phyloP scores from a whole-genome alignment of 306 rosid species.

The Astragalus membranaceus region DNA sequence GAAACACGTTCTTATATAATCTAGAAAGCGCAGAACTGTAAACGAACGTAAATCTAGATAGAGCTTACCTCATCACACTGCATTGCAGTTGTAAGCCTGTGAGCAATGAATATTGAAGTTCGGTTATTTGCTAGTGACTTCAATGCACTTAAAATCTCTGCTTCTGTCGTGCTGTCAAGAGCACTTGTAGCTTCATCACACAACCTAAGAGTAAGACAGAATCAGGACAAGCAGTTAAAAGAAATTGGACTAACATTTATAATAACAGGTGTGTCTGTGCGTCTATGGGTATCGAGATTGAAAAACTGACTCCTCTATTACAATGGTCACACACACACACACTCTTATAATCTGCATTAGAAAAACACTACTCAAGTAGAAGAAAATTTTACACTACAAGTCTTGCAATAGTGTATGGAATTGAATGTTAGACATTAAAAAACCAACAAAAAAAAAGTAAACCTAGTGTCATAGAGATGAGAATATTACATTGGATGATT shows the following conservation, averaged over 20 bases:
- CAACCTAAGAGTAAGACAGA: slow-evolving; percentile 41
- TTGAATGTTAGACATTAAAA: neutral
- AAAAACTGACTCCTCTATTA: neutral
- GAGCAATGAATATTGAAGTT: slow-evolving; percentile 91
- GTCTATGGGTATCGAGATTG: neutral
- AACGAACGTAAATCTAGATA: neutral
- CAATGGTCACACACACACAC: neutral
- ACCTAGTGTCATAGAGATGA: neutral
- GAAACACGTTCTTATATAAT: neutral
- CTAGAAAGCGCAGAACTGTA: neutral
- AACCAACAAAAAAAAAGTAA: neutral
- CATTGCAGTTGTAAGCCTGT: slow-evolving; percentile 98
- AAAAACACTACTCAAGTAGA: neutral
- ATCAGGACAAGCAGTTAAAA: neutral
- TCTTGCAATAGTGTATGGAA: neutral
- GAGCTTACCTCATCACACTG: slow-evolving; percentile 84
- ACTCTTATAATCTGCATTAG: neutral
- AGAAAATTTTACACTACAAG: neutral
- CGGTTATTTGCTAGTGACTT: slow-evolving; percentile 70
- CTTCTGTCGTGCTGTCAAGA: slow-evolving; percentile 96
- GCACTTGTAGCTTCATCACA: slow-evolving; percentile 99
- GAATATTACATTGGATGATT: neutral
- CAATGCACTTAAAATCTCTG: slow-evolving; percentile 83
- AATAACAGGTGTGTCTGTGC: neutral
- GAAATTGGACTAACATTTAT: neutral